Evolutionary conservation across 176 grass and related monocot genomes (phyloP).

Genomic region (Avena atlantica): DNA sequence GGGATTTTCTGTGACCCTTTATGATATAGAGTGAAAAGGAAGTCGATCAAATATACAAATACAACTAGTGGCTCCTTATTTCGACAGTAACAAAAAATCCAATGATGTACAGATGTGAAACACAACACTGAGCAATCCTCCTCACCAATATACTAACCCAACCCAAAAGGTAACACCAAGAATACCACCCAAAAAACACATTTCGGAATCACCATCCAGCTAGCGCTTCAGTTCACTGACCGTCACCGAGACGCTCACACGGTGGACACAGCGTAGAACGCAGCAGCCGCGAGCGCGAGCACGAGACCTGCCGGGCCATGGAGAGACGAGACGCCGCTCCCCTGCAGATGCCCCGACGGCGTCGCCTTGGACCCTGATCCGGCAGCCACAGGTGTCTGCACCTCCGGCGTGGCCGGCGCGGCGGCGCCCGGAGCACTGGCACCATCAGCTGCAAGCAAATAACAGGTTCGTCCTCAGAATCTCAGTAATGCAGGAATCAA

Average conservation of each 20-base stretch:
- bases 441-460: neutral
- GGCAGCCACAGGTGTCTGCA: neutral
- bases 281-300: slow-evolving; percentile 38
- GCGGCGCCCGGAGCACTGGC: neutral
- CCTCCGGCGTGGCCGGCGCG: neutral
- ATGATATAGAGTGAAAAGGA: neutral
- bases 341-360: slow-evolving; percentile 24
- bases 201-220: neutral
- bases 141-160: neutral
- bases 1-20: neutral
- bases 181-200: neutral
- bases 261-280: slow-evolving; percentile 11
- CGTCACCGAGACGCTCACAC: neutral
- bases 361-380: slow-evolving; percentile 46
- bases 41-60: neutral
- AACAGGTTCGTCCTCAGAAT: neutral
- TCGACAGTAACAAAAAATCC: neutral
- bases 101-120: neutral
- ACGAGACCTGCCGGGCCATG: neutral
- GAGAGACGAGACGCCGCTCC: slow-evolving; percentile 39
- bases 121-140: neutral
- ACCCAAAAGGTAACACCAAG: neutral
- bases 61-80: neutral
- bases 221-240: neutral
- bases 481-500: too few species aligned